Evolutionary conservation across 352 stramenopile species (phyloP).

Genomic region (Phytophthora capsici): DNA sequence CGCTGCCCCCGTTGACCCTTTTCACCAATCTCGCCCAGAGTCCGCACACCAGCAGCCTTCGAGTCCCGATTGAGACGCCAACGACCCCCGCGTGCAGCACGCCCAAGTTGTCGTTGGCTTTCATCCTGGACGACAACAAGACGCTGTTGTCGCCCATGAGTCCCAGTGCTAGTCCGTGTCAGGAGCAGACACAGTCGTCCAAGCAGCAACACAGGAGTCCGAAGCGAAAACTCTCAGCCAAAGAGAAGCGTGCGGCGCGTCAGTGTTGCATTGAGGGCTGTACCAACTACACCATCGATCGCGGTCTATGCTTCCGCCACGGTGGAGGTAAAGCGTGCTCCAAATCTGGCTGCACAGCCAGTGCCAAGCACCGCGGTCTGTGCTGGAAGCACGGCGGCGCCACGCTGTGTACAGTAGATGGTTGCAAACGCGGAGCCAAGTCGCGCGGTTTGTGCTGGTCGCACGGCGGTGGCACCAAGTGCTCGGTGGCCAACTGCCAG

Average conservation of each 20-base stretch:
- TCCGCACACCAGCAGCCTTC: background rate
- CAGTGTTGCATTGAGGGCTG: slow-evolving; percentile 57
- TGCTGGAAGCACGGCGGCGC: slow-evolving; percentile 39
- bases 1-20: slow-evolving; percentile 12
- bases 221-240: slow-evolving; percentile 12
- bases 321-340: slow-evolving; percentile 57
- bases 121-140: slow-evolving; percentile 34
- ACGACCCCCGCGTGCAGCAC: background rate
- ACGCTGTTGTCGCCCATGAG: slow-evolving; percentile 7
- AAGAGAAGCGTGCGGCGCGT: slow-evolving; percentile 41
- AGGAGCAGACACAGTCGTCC: background rate
- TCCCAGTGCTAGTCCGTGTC: background rate
- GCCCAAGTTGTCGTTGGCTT: slow-evolving; percentile 33
- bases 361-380: slow-evolving; percentile 58
- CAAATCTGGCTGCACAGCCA: slow-evolving; percentile 48
- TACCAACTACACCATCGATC: slow-evolving; percentile 60
- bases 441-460: slow-evolving; percentile 84
- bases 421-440: slow-evolving; percentile 71
- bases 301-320: slow-evolving; percentile 52
- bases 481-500: slow-evolving; percentile 42
- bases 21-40: slow-evolving; percentile 13
- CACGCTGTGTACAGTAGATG: slow-evolving; percentile 59
- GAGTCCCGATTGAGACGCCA: background rate
- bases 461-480: slow-evolving; percentile 83
- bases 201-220: slow-evolving; percentile 12